phyloP scores from a whole-genome alignment of 495 filamentous ascomycete species.

The Neurospora sp. region DNA sequence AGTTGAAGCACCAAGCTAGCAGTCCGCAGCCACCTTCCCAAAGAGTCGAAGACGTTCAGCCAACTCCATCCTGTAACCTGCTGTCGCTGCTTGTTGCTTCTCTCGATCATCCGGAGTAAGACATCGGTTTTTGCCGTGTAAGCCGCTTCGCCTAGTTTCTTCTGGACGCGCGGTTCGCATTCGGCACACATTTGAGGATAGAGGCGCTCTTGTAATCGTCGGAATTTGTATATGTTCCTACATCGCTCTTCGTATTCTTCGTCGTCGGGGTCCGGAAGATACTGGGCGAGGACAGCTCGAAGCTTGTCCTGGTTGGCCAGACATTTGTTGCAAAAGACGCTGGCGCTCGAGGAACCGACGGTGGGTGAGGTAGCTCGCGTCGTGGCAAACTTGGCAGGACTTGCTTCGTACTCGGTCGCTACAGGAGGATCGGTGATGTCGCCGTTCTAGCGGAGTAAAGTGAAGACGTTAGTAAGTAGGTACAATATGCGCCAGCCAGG shows the following conservation, averaged over 20 bases:
- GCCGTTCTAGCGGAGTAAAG: slow-evolving; percentile 47
- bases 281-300: slow-evolving; percentile 51
- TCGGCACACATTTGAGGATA: slow-evolving; percentile 78
- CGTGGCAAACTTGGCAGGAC: slow-evolving; percentile 28
- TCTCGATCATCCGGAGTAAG: slow-evolving; percentile 60
- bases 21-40: slow-evolving; percentile 41
- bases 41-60: slow-evolving; percentile 42
- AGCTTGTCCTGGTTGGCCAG: slow-evolving; percentile 74
- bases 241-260: slow-evolving; percentile 44
- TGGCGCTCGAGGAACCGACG: slow-evolving; percentile 16
- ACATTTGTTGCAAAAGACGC: slow-evolving; percentile 67
- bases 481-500: neutral
- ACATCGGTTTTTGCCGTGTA: slow-evolving; percentile 76
- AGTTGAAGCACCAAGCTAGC: slow-evolving; percentile 43
- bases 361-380: slow-evolving; percentile 20
- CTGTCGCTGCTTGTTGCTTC: slow-evolving; percentile 37
- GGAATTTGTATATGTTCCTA: slow-evolving; percentile 48
- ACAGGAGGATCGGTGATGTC: slow-evolving; percentile 81
- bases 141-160: slow-evolving; percentile 52
- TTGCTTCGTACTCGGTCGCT: slow-evolving; percentile 27
- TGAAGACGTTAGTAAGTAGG: neutral
- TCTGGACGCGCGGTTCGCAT: slow-evolving; percentile 58
- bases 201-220: slow-evolving; percentile 54
- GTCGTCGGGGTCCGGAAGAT: slow-evolving; percentile 61
- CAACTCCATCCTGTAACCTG: slow-evolving; percentile 28